Conservation (phyloP, 169 alveolate species). For the Condylostoma magnum region DNA sequence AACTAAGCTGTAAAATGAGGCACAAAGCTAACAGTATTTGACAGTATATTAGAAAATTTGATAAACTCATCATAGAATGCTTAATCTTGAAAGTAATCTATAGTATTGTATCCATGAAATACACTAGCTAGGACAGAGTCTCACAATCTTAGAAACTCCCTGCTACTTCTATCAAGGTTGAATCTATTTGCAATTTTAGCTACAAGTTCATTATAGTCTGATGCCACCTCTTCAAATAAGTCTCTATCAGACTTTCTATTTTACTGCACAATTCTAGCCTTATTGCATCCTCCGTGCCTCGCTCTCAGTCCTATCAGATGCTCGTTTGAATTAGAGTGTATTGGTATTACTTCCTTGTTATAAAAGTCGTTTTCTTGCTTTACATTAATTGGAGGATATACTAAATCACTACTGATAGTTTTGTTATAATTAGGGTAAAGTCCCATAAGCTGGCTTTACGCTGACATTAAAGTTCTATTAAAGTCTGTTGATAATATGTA, state of each 20-base stretch:
- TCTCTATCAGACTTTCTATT: no score
- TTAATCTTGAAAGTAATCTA: not conserved
- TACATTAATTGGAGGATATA: conserved; percentile 26
- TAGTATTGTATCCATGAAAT: not conserved
- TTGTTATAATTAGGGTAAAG: conserved; percentile 25
- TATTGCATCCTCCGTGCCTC: not conserved
- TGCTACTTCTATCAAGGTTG: no score
- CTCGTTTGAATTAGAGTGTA: conserved; percentile 13
- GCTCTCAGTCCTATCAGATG: not conserved
- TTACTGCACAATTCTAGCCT: not conserved
- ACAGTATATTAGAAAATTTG: not conserved
- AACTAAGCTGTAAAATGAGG: not conserved
- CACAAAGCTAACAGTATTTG: not conserved
- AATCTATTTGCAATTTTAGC: no score
- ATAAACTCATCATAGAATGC: not conserved
- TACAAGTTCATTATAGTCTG: no score
- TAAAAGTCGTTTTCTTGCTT: not conserved
- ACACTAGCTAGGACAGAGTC: not conserved
- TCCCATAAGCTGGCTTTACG: conserved; percentile 62
- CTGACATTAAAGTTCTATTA: conserved; percentile 60
- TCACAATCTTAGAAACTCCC: no score
- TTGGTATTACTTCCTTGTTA: conserved; percentile 6
- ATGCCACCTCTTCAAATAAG: no score
- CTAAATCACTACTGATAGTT: not conserved
- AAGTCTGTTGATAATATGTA: conserved; percentile 51